Base-by-base conservation (phyloP, 2,329 filamentous ascomycete genomes). In the Microdochium nivale region DNA sequence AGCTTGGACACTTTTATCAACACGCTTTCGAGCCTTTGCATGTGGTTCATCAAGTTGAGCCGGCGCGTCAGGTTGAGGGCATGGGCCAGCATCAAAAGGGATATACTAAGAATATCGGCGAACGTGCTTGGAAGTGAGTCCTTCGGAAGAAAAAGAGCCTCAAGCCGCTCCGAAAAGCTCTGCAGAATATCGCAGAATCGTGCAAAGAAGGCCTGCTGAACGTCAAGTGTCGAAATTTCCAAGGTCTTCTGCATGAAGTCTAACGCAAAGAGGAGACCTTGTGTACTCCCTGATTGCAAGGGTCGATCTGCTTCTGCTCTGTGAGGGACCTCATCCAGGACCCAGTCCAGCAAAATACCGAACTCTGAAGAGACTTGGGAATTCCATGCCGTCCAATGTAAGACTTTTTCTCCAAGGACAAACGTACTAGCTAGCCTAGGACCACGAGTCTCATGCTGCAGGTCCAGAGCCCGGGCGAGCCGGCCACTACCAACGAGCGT, bases 341-440 rank as follows among this genome's bases (percentile, higher is more conserved):
- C 66, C 62, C 75, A 80, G 62, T 86, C 82, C 53, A 83, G 68
- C n/a, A 83, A 65, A 37, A 84, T 70, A 2, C 82, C 81, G 21
- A 85, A 57, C 57, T 86, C 81, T 3, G 81, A 84, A 1, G 82
- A 84, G 2, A 76, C 73, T 30, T 71, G 71, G 10, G 77, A 76
- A 56, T 80, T 69, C 82, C 83, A 86, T 2, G 56, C 47, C 8
- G 71, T 73, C 82, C 83, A 86, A 52, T 65, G 65, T 5, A 85
- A 69, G 0, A 61, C 60, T 52, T 77, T 73, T 7, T 73, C 70
- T 13, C 72, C 77, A 7, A 85, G 63, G 27, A 65, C 62, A 52
- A 80, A 75, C 9, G 68, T 71, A 2, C 65, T 59, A 25, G 68
- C 65, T 24, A 3, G 40, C 19, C 5, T 16, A 3, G 21, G 23